phyloP scores from a whole-genome alignment of 768 basidiomycete genomes.

The Hirschioporus abietinus region DNA sequence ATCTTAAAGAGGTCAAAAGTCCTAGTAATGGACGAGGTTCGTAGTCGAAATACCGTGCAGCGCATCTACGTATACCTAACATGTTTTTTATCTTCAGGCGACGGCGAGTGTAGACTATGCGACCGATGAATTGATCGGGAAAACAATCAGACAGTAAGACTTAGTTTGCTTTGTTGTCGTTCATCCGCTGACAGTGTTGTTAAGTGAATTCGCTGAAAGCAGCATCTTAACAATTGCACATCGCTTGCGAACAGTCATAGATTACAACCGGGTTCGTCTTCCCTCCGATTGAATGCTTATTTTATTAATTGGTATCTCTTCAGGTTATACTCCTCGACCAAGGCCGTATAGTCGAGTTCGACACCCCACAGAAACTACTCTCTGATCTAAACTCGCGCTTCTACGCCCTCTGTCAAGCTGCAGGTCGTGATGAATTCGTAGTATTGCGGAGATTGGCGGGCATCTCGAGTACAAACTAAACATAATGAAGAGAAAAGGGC shows the following conservation, averaged over 20 bases:
- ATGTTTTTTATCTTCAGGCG: conserved; percentile 2
- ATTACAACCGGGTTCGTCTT: conserved; percentile 69
- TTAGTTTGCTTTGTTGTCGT: neutral
- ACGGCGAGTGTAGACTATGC: conserved; percentile 66
- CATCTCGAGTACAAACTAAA: too few species aligned
- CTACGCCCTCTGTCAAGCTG: conserved; percentile 64
- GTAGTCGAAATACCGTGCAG: too few species aligned
- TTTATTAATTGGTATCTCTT: conserved; percentile 7
- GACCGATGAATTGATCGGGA: conserved; percentile 81
- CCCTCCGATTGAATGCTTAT: neutral
- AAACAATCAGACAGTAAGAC: conserved; percentile 71
- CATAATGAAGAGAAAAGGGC: neutral
- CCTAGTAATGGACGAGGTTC: conserved; percentile 80
- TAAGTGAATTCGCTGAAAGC: conserved; percentile 70
- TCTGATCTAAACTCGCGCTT: conserved; percentile 55
- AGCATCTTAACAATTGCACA: conserved; percentile 85
- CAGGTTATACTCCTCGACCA: conserved; percentile 77
- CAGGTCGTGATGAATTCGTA: conserved; percentile 66
- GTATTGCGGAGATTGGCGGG: conserved; percentile 65
- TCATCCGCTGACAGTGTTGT: conserved; percentile 6
- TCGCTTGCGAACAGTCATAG: conserved; percentile 72
- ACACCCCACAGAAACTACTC: conserved; percentile 52
- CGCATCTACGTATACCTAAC: too few species aligned
- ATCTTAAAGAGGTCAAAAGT: conserved; percentile 75
- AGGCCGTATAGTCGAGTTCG: conserved; percentile 75